phyloP scores from a whole-genome alignment of 768 basidiomycete species.

The Agrocybe chaxingu region DNA sequence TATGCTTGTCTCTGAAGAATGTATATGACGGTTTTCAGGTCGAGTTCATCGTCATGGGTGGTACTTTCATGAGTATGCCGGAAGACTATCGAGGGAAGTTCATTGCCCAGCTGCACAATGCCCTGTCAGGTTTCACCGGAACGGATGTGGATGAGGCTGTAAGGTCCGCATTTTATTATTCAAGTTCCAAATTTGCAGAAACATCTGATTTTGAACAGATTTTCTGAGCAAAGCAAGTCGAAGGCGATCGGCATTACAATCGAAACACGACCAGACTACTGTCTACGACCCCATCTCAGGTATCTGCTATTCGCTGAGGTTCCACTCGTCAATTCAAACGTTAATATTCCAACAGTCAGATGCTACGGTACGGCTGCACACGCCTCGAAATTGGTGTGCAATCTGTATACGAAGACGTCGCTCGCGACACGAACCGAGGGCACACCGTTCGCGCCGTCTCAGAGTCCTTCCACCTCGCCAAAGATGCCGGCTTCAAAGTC shows the following conservation, averaged over 20 bases:
- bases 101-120: slow-evolving; percentile 95
- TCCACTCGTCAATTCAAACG: too few species aligned
- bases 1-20: background rate
- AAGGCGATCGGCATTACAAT: slow-evolving; percentile 99
- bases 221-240: slow-evolving; percentile 95
- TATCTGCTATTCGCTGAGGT: slow-evolving; percentile 14
- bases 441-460: slow-evolving; percentile 97
- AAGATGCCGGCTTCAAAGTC: slow-evolving; percentile 99
- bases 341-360: slow-evolving; percentile 57
- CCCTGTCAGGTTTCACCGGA: slow-evolving; percentile 92
- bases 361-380: slow-evolving; percentile 99
- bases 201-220: slow-evolving; percentile 41
- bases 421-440: slow-evolving; percentile 96
- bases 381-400: slow-evolving; percentile 98
- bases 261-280: slow-evolving; percentile 98
- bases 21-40: slow-evolving; percentile 41
- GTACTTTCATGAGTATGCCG: slow-evolving; percentile 99
- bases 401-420: slow-evolving; percentile 98
- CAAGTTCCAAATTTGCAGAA: background rate
- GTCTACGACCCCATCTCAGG: slow-evolving; percentile 94
- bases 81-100: slow-evolving; percentile 94
- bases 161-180: slow-evolving; percentile 37
- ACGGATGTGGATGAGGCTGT: slow-evolving; percentile 95
- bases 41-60: slow-evolving; percentile 95
- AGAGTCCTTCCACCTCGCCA: slow-evolving; percentile 95